phyloP scores from a whole-genome alignment of 768 basidiomycete species.

The Kwoniella sp. region DNA sequence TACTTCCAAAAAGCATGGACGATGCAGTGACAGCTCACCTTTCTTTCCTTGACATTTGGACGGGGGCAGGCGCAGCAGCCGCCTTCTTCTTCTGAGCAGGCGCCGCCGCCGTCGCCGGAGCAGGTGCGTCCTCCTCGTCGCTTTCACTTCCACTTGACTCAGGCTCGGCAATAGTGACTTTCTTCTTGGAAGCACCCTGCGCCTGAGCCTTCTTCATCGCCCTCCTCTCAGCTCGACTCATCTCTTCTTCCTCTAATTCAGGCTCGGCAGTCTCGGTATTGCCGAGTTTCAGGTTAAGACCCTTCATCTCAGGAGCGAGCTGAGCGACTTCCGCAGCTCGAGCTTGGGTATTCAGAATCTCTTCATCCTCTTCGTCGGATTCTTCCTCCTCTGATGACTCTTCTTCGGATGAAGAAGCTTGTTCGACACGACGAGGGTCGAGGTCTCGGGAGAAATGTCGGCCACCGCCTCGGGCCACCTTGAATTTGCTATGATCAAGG shows the following conservation, averaged over 20 bases:
- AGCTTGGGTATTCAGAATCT: conserved; percentile 35
- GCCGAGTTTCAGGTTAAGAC: conserved; percentile 53
- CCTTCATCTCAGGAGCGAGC: conserved; percentile 48
- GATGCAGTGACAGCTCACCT: conserved; percentile 47
- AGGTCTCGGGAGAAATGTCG: conserved; percentile 70
- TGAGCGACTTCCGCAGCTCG: conserved; percentile 50
- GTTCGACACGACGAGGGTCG: conserved; percentile 32
- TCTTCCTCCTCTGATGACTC: conserved; percentile 41
- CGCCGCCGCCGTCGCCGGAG: conserved; percentile 12
- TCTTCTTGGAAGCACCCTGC: conserved; percentile 39
- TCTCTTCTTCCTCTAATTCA: conserved; percentile 54
- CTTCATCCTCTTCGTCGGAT: conserved; percentile 54
- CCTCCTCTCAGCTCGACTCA: conserved; percentile 71
- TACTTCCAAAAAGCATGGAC: too few relatives aligned
- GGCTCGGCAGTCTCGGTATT: conserved; percentile 49
- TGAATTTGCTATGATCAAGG: conserved; percentile 65
- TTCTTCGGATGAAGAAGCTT: conserved; percentile 22
- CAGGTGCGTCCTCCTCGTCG: conserved; percentile 28
- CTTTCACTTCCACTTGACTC: conserved; percentile 24
- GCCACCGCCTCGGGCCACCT: conserved; percentile 84
- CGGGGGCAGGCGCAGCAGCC: conserved; percentile 18
- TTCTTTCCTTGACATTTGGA: conserved; percentile 51
- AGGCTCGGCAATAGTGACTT: conserved; percentile 46
- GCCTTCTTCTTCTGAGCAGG: conserved; percentile 35
- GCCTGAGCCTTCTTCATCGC: conserved; percentile 82